Percentiles rank a stretch among this genome's conserved stretches.
Evolutionary conservation across 1,139 yeast genomes (phyloP).

Genomic region (Debaryomyces singareniensis): DNA sequence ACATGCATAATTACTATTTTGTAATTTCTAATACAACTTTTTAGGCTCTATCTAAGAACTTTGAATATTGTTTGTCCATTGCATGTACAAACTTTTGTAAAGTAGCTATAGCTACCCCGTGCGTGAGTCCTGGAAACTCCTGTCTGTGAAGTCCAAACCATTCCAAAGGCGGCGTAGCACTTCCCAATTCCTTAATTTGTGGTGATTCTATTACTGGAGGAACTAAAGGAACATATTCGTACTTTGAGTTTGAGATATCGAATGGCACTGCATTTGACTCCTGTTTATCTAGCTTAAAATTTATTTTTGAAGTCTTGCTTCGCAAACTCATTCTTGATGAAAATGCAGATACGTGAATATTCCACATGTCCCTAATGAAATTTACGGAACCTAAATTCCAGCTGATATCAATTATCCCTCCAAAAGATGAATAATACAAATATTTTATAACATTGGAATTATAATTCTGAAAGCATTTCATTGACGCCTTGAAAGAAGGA

Average conservation of each 20-base stretch:
- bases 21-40: no score
- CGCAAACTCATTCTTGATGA: constrained; percentile 30
- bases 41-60: constrained; percentile 35
- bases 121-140: constrained; percentile 79
- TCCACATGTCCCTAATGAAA: constrained; percentile 80
- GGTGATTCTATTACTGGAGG: constrained; percentile 87
- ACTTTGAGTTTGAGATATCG: constrained; percentile 49
- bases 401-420: constrained; percentile 82
- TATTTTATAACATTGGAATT: constrained; percentile 53
- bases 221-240: constrained; percentile 55
- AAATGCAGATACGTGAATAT: constrained; percentile 52
- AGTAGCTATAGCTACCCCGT: constrained; percentile 67
- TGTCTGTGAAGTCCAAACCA: constrained; percentile 94
- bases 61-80: constrained; percentile 46
- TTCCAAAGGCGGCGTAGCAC: constrained; percentile 95
- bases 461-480: constrained; percentile 65
- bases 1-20: no score
- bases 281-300: constrained; percentile 9
- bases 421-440: constrained; percentile 64
- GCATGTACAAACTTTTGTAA: constrained; percentile 69
- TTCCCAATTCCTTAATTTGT: constrained; percentile 82
- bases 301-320: constrained; percentile 7
- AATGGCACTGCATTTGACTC: constrained; percentile 29
- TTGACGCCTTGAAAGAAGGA: constrained; percentile 68
- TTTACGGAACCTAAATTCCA: constrained; percentile 95